Percentiles rank a stretch among this genome's conserved stretches.
Conservation (phyloP, 257 asterid genomes). For the Solanum ossicruentum region DNA sequence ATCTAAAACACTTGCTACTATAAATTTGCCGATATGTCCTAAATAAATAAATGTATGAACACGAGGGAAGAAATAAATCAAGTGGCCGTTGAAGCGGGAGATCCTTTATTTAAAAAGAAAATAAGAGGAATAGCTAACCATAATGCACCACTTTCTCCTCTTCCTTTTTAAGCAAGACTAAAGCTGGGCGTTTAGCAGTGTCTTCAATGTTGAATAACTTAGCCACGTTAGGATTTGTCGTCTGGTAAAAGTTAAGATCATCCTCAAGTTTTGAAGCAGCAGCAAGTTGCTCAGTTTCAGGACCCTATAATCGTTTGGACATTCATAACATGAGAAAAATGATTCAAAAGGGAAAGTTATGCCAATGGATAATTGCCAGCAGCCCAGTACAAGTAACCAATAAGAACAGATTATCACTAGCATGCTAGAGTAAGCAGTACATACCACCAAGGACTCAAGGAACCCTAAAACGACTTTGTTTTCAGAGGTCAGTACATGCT, state of each 20-base stretch:
- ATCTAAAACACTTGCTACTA: not conserved
- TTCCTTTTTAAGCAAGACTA: conserved; percentile 69
- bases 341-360: not conserved
- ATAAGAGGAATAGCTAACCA: conserved; percentile 28
- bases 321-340: not conserved
- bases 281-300: conserved; percentile 62
- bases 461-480: conserved; percentile 57
- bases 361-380: not conserved
- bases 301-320: conserved; percentile 32
- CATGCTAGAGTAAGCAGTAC: not conserved
- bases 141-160: conserved; percentile 50
- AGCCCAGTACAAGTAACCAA: not conserved
- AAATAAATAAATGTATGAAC: not conserved
- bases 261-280: conserved; percentile 78
- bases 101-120: not conserved
- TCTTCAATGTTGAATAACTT: conserved; percentile 58
- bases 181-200: conserved; percentile 44
- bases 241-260: conserved; percentile 69
- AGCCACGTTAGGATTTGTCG: conserved; percentile 56
- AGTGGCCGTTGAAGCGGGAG: not conserved
- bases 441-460: conserved; percentile 73
- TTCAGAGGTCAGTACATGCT: conserved; percentile 43
- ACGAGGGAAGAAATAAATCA: not conserved
- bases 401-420: not conserved
- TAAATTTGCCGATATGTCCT: not conserved